Evolutionary conservation across 2,329 filamentous ascomycete genomes (phyloP).

Genomic region (Fusarium piperis): DNA sequence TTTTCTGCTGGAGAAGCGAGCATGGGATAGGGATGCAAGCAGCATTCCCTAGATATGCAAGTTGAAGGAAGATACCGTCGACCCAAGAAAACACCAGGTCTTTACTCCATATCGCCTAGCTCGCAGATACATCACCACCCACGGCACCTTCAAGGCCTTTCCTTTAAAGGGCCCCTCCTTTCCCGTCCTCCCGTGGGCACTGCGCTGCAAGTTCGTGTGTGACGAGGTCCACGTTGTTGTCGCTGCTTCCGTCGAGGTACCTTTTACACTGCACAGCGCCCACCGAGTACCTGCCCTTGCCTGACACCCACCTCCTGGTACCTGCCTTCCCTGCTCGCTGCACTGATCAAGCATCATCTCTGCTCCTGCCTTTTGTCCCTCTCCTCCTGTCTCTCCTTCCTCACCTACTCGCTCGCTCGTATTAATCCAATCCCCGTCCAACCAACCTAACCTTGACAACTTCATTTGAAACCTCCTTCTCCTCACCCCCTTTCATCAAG

Average conservation of each 20-base stretch:
- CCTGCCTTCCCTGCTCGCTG: conserved; percentile 10
- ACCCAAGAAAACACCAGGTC: conserved; percentile 11
- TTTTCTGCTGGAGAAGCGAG: not conserved
- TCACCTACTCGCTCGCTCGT: conserved; percentile 1
- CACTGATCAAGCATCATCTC: not conserved
- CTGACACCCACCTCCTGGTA: conserved; percentile 1
- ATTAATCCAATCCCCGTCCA: conserved; percentile 18
- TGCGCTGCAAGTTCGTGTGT: conserved; percentile 11
- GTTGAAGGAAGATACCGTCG: not conserved
- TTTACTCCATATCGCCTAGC: conserved; percentile 24
- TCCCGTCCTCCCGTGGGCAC: conserved; percentile 21
- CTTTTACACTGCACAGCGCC: not conserved
- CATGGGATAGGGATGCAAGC: not conserved
- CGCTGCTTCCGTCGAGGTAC: not conserved
- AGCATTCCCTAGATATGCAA: not conserved
- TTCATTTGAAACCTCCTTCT: not conserved
- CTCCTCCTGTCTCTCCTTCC: conserved; percentile 9
- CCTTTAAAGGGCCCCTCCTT: conserved; percentile 36
- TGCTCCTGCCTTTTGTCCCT: conserved; percentile 1
- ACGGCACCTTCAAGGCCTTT: conserved; percentile 5
- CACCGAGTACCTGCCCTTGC: not conserved
- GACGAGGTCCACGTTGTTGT: conserved; percentile 27
- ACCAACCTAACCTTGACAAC: conserved; percentile 10
- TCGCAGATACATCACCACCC: not conserved
- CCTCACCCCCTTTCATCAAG: not conserved